Evolutionary conservation across 2,329 filamentous ascomycete species (phyloP).

Genomic region (Clonostachys rosea): DNA sequence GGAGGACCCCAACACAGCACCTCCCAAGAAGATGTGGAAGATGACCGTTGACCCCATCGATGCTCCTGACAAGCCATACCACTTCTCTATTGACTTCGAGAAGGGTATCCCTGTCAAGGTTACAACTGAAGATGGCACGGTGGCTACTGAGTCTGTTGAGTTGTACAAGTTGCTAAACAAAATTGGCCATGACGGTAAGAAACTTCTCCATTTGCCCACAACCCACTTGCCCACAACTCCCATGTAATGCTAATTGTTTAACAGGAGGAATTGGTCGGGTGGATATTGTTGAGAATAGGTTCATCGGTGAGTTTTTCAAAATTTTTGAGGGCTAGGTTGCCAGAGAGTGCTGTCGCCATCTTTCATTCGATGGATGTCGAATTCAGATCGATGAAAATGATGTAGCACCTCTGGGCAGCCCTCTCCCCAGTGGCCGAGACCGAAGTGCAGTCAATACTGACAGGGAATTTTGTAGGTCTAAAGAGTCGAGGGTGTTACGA

Average conservation of each 20-base stretch:
- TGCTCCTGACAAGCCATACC: slow-evolving; percentile 58
- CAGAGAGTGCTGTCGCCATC: no score
- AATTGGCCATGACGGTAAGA: slow-evolving; percentile 34
- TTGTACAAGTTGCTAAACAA: slow-evolving; percentile 60
- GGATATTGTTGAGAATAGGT: slow-evolving; percentile 11
- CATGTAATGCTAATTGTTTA: slow-evolving; percentile 1
- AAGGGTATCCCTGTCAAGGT: slow-evolving; percentile 66
- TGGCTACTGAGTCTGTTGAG: slow-evolving; percentile 54
- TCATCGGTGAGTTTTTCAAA: slow-evolving; percentile 3
- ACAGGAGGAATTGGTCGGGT: slow-evolving; percentile 8
- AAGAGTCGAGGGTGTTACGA: slow-evolving; percentile 12
- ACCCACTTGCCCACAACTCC: neutral
- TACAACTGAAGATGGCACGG: slow-evolving; percentile 33
- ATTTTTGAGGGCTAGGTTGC: no score
- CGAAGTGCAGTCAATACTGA: no score
- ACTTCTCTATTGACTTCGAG: slow-evolving; percentile 62
- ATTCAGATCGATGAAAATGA: no score
- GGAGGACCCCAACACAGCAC: slow-evolving; percentile 49
- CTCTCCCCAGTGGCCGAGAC: no score
- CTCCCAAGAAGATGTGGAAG: slow-evolving; percentile 71
- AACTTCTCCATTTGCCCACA: neutral
- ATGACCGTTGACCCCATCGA: slow-evolving; percentile 53
- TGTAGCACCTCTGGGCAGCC: no score
- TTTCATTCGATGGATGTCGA: no score
- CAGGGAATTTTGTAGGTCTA: slow-evolving; percentile 2